Base-by-base conservation (phyloP, 257 asterid species). In the Ophiorrhiza pumila region DNA sequence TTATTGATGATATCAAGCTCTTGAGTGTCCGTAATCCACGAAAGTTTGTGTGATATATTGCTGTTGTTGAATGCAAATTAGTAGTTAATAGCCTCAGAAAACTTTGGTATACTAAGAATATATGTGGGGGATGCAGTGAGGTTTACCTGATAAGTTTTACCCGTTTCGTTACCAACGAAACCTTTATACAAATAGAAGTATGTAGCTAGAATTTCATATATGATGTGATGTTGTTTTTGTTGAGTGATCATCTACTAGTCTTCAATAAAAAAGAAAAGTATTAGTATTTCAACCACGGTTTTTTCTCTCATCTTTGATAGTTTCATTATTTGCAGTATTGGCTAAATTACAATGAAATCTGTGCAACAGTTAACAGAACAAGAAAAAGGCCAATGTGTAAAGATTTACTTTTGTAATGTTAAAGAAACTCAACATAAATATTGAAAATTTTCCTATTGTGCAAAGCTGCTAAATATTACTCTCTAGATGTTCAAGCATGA, bases 1-100 rank as follows among this genome's bases (percentile, higher is more conserved):
- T 94, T 11, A 85, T 94, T 17, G 97, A 94, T 59, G 90, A 85
- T 42, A 87, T 90, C 79, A 87, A 80, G 88, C 83, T 94, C 76
- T 76, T 91, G 70, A 91, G 99, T 8, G 83, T 91, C 10, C 94
- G 97, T 32, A 82, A 68, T 1, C 90, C 90, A 4, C 81, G 86
- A 72, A 65, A 84, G 76, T 71, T 85, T 13, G 78, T 71, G 12
- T 86, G 72, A 91, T 63, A 0, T 27, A 4, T 27, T 31, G 42
- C 35, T 41, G 29, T 67, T 41, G 22, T 23, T 65, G 22, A n/a
- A 34, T n/a, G 17, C 61, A 61, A 61, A 20, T 34, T 34, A 7
- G 46, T 8, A 34, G 41, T 46, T 34, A 20, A 31, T 57, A 22
- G 39, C 7, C n/a, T 7, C 42, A 10, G 5, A 69, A 53, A 46